These are phyloP conservation scores for Triadica sebifera DNA, from an alignment of 345 rosid species.

Conservation along the genomic window DNA sequence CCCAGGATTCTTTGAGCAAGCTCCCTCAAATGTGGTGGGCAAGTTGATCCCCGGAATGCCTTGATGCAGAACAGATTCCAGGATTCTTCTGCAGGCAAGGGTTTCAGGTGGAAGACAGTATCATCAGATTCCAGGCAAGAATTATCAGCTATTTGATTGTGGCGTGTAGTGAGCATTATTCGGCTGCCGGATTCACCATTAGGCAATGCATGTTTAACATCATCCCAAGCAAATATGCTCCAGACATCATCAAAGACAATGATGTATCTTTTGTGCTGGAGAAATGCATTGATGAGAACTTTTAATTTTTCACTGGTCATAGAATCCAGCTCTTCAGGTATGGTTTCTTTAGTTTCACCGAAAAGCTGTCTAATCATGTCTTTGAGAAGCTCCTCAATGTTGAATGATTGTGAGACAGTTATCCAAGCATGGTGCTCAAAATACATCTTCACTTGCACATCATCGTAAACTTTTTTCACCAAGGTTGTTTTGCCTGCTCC, in stretches of 20 bases:
- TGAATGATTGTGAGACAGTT: neutral
- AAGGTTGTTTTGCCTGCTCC: conserved; percentile 23
- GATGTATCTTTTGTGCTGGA: neutral
- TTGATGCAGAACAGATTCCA: conserved; percentile 34
- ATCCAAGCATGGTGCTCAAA: conserved; percentile 13
- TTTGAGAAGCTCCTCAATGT: neutral
- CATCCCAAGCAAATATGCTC: neutral
- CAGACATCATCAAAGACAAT: neutral
- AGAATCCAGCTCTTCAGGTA: neutral
- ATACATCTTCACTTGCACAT: neutral
- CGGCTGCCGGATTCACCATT: neutral
- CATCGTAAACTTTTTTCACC: conserved; percentile 16
- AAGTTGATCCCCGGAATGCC: neutral
- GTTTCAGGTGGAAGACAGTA: conserved; percentile 27
- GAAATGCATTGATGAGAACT: neutral
- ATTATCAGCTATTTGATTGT: neutral
- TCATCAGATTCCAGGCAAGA: conserved; percentile 22
- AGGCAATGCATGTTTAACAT: neutral
- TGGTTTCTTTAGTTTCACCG: neutral
- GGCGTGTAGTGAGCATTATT: neutral
- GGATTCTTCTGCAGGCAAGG: conserved; percentile 27
- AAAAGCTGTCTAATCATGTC: neutral
- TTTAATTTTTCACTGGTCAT: neutral
- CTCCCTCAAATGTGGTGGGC: conserved; percentile 36
- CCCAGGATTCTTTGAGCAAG: conserved; percentile 25